Percentiles rank a stretch among this genome's conserved stretches.
These are phyloP conservation scores for Plasmodium knowlesi DNA, from an alignment of 169 alveolate genomes.

Conservation along the genomic window DNA sequence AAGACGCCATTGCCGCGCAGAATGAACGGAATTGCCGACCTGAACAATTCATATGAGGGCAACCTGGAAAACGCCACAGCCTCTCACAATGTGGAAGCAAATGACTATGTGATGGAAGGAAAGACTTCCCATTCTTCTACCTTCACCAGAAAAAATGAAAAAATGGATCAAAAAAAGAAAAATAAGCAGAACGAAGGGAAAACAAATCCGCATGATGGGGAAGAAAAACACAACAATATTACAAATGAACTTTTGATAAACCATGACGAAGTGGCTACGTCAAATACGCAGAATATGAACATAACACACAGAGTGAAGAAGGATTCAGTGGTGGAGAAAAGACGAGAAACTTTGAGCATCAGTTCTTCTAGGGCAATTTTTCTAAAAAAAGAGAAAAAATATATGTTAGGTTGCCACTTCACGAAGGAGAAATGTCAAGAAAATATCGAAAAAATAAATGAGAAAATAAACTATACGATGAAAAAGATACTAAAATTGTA, in stretches of 20 bases:
- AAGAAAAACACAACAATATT: not conserved
- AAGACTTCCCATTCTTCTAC: not conserved
- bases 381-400: not conserved
- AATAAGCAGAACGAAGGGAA: constrained; percentile 1
- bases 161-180: constrained; percentile 4
- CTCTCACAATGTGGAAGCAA: not conserved
- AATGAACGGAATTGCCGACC: not conserved
- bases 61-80: not conserved
- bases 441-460: constrained; percentile 39
- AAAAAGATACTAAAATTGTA: constrained; percentile 11
- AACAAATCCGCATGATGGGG: not conserved
- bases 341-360: not conserved
- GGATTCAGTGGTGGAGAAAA: not conserved
- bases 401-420: not conserved
- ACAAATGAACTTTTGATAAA: not conserved
- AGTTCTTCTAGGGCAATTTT: not conserved
- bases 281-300: not conserved
- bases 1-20: not conserved
- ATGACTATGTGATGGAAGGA: not conserved
- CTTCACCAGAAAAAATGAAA: not conserved
- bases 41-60: not conserved
- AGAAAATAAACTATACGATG: constrained; percentile 34
- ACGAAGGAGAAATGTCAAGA: constrained; percentile 39
- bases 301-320: not conserved
- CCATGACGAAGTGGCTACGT: not conserved